Base-by-base conservation (phyloP, 2,329 filamentous ascomycete species). In the Metarhizium guizhouense region DNA sequence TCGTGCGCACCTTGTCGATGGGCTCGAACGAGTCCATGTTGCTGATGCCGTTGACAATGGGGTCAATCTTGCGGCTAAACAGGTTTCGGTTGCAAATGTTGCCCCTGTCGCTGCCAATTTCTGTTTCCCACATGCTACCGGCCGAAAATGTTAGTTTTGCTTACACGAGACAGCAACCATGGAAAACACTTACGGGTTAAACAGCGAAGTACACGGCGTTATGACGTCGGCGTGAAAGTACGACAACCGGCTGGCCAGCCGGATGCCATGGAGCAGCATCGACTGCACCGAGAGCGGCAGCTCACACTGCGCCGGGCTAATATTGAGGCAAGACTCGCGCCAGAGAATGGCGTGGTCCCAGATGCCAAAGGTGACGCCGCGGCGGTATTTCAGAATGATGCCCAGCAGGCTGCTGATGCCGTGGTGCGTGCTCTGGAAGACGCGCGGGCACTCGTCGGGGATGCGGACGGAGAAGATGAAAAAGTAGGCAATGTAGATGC, bases 261-360 rank as follows among this genome's bases (percentile, higher is more conserved):
- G 70, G 65, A 78, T 75, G 30, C 77, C 65, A 1, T 74, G 71
- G 4, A 79, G 67, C 1, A 79, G 66, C 55, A 74, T 69, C 32
- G 75, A 76, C 56, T 76, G 74, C 20, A 79, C 75, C 6, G 77
- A 76, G 0, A 77, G 71, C 1, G 76, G 72, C 3, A 78, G 69
- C 51, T 74, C 73, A 63, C 73, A 78, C 53, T 78, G 69, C 0
- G 76, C 75, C 3, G 76, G 76, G 6, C 74, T 77, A 40, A 78
- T 70, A 60, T 74, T 76, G 40, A 77, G 70, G 52, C 75, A 77
- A 51, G 72, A 80, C 63, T 84, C 81, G 58, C 81, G 72, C 81
- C 81, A 84, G 48, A 76, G 78, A 59, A 85, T 84, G 18, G 79
- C 79, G 63, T 85, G 82, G 60, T 85, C 82, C 82, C 82, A 85